Conservation (phyloP, 306 rosid species). For the Lathyrus sativus region DNA sequence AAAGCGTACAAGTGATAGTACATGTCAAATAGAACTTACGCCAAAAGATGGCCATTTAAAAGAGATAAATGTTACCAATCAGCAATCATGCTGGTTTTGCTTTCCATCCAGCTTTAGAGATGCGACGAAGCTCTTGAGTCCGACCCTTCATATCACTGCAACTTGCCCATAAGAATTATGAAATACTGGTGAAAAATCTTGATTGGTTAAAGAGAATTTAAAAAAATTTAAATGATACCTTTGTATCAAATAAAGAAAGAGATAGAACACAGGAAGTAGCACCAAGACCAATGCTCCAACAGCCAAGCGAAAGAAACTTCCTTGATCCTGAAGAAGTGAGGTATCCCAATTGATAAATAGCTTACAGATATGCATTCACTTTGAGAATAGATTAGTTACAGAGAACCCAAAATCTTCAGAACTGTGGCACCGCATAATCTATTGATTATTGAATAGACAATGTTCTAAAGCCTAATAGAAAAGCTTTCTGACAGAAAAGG, state of each 20-base stretch:
- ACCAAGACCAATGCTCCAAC: conserved; percentile 74
- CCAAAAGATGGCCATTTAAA: too few relatives aligned
- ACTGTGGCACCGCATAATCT: conserved; percentile 10
- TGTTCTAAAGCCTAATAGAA: conserved; percentile 16
- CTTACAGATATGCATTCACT: conserved; percentile 9
- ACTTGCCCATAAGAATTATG: conserved; percentile 30
- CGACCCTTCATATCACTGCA: conserved; percentile 70
- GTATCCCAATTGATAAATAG: conserved; percentile 23
- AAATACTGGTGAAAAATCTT: conserved; percentile 26
- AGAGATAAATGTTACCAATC: conserved; percentile 49
- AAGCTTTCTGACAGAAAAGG: conserved; percentile 23
- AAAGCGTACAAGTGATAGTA: too few relatives aligned
- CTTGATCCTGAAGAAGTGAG: conserved; percentile 59
- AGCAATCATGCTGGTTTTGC: conserved; percentile 62
- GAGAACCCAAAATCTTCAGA: conserved; percentile 23
- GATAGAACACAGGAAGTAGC: conserved; percentile 90
- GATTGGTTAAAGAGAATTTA: conserved; percentile 12
- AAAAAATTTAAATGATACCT: conserved; percentile 54
- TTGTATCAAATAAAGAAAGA: conserved; percentile 74
- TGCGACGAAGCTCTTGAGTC: conserved; percentile 79
- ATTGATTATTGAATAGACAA: conserved; percentile 30
- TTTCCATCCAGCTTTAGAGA: conserved; percentile 63
- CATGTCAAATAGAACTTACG: too few relatives aligned
- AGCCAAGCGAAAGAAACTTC: conserved; percentile 71
- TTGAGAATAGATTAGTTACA: conserved; percentile 11